Percentiles rank a stretch among this genome's conserved stretches.
Conservation (phyloP, 73 alveolate genomes). For the Paramecium bursaria region DNA sequence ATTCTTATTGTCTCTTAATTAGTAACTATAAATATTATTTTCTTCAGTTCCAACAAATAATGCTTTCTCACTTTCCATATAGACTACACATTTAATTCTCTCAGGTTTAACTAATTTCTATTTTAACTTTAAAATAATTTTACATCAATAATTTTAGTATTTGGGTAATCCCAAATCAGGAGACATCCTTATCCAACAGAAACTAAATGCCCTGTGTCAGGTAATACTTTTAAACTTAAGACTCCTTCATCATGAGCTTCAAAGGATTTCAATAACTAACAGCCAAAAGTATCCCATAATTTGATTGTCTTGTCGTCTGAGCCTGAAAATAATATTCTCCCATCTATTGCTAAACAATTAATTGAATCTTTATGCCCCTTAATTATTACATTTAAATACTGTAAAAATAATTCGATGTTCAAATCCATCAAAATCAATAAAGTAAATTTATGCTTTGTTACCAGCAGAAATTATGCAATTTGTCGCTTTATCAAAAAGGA, state of each 20-base stretch:
- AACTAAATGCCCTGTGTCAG: slow-evolving; percentile 84
- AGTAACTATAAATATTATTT: slow-evolving; percentile 66
- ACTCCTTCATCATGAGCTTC: slow-evolving; percentile 78
- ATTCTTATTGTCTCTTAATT: slow-evolving; percentile 9
- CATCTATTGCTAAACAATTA: slow-evolving; percentile 84
- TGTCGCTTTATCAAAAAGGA: slow-evolving; percentile 77
- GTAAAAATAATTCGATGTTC: slow-evolving; percentile 73
- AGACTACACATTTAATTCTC: slow-evolving; percentile 83
- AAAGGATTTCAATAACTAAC: slow-evolving; percentile 70
- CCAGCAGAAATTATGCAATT: slow-evolving; percentile 86
- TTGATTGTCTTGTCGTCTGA: slow-evolving; percentile 89
- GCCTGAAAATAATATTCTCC: slow-evolving; percentile 84
- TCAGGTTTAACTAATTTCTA: slow-evolving; percentile 79
- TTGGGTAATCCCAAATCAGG: slow-evolving; percentile 79
- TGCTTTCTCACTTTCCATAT: slow-evolving; percentile 73
- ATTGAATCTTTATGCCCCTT: slow-evolving; percentile 86
- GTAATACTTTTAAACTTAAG: slow-evolving; percentile 74
- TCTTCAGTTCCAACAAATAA: slow-evolving; percentile 89
- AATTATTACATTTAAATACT: slow-evolving; percentile 43
- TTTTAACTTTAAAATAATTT: neutral
- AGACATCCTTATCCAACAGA: slow-evolving; percentile 78
- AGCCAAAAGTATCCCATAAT: slow-evolving; percentile 80
- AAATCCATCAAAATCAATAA: slow-evolving; percentile 76
- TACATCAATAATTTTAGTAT: slow-evolving; percentile 51
- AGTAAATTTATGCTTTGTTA: slow-evolving; percentile 72